A percentile compares a stretch with the other conserved stretches of the same genome.
These are phyloP conservation scores for Aureobasidium sp. DNA, from an alignment of 2,329 filamentous ascomycete species.

Conservation along the genomic window DNA sequence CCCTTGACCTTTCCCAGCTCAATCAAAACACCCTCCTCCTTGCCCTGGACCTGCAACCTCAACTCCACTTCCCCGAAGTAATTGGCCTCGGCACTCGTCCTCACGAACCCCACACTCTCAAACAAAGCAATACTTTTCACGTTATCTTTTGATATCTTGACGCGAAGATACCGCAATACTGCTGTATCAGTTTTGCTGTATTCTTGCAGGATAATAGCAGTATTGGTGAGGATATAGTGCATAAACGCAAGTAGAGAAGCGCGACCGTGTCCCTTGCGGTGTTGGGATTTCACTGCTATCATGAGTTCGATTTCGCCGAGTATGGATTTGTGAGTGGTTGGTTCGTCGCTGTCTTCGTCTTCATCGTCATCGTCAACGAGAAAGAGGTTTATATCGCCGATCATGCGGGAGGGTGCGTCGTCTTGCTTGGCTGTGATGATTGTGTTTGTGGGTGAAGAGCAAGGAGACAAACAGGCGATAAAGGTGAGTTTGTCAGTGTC, in stretches of 20 bases:
- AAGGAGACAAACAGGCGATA: constrained; percentile 60
- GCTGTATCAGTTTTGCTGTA: constrained; percentile 31
- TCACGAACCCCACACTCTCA: constrained; percentile 52
- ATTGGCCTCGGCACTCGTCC: constrained; percentile 45
- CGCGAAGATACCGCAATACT: constrained; percentile 45
- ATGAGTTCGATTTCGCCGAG: constrained; percentile 80
- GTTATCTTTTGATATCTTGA: constrained; percentile 57
- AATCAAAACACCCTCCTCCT: not conserved
- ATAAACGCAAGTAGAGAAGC: constrained; percentile 63
- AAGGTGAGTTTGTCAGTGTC: constrained; percentile 88
- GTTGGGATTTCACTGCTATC: constrained; percentile 58
- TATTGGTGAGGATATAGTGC: constrained; percentile 55
- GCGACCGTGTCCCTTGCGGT: constrained; percentile 58
- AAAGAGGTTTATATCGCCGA: constrained; percentile 59
- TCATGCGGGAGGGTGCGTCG: constrained; percentile 48
- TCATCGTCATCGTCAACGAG: constrained; percentile 51
- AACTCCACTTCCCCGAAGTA: constrained; percentile 65
- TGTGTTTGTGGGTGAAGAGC: constrained; percentile 12
- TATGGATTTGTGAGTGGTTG: constrained; percentile 21
- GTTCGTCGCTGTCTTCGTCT: constrained; percentile 33
- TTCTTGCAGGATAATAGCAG: constrained; percentile 51
- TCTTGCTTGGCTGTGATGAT: constrained; percentile 35
- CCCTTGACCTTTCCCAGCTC: not conserved
- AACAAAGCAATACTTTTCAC: constrained; percentile 53
- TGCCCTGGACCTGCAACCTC: constrained; percentile 26